Evolutionary conservation across 1,284 basidiomycete species (phyloP).

Genomic region (Rhodotorula glutinis): DNA sequence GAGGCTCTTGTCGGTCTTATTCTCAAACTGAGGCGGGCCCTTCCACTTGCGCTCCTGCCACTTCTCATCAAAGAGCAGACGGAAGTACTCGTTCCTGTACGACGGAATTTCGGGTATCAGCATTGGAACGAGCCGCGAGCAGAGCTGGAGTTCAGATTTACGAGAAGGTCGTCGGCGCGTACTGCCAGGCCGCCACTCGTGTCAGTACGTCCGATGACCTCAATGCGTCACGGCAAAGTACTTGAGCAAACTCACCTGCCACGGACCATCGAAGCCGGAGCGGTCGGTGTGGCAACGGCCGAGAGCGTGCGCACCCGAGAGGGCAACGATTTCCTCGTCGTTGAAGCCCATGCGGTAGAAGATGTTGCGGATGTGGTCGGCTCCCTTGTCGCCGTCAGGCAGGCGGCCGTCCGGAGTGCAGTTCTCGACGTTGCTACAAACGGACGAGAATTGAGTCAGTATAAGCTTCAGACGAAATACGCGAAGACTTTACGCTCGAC

Average conservation of each 20-base stretch:
- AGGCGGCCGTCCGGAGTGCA: conserved; percentile 50
- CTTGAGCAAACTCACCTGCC: conserved; percentile 55
- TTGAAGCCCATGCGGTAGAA: conserved; percentile 61
- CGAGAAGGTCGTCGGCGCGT: conserved; percentile 29
- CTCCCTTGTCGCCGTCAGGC: conserved; percentile 49
- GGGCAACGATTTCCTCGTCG: conserved; percentile 94
- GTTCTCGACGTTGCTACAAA: conserved; percentile 37
- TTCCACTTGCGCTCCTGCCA: conserved; percentile 58
- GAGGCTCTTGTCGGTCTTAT: conserved; percentile 79
- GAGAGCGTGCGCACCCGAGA: conserved; percentile 89
- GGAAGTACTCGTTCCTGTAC: conserved; percentile 28
- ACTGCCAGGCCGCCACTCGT: conserved; percentile 36
- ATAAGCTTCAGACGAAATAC: no score
- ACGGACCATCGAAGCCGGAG: conserved; percentile 84
- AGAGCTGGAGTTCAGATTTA: neutral
- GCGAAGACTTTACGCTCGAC: neutral
- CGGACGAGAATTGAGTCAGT: neutral
- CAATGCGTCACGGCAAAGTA: no score
- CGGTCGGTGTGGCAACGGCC: conserved; percentile 83
- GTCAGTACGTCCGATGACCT: no score
- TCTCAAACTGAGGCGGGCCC: conserved; percentile 89
- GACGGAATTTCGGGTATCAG: neutral
- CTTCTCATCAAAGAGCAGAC: conserved; percentile 78
- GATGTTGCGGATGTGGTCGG: conserved; percentile 50
- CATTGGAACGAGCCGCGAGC: no score